Evolutionary conservation across 1,284 basidiomycete species (phyloP), one percentile per base, ranked within the genome.

Genomic region (Apiotrichum akiyoshidainum): DNA sequence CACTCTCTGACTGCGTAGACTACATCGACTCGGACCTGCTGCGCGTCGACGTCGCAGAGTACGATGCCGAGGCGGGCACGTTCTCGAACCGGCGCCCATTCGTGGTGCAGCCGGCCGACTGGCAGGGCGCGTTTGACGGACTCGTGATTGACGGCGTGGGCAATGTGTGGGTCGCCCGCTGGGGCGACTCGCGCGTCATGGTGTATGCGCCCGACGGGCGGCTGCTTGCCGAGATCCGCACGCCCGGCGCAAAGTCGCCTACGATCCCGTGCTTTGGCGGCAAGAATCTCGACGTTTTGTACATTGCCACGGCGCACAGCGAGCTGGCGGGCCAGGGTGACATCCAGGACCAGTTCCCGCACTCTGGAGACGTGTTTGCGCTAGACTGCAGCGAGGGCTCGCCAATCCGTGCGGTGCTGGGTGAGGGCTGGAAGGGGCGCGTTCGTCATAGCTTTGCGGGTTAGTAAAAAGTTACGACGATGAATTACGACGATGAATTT

Each of bases 221-320:
- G 53, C 54, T 75, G 31, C 61, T 75, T 17, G 63, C 57, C 11
- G 58, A 68, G 45, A 65, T 78, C 52, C 55, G 46, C 17, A 64
- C 67, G 13, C 63, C 66, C 0, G 61, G 65, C 16, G 66, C 63
- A 19, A 64, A 60, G 17, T 69, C 65, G 33, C 70, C 73, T 16
- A 78, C 76, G 7, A 75, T 75, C 46, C 70, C 72, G 26, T 68
- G 69, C 59, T 76, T 76, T 54, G 76, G 74, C 17, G 72, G 73
- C 64, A 46, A 65, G 65, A 61, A 74, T 46, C 60, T 76, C 46
- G 62, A 68, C 31, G 68, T 64, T 7, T 69, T 75, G 60, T 77
- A 70, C 58, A 71, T 75, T 37, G 66, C 66, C 16, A 68, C 68
- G 0, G 74, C 76, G 2, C 53, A 65, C 41, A 65, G 69, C 11